Conservation (phyloP, 768 basidiomycete species). For the Lentinula edodes region DNA sequence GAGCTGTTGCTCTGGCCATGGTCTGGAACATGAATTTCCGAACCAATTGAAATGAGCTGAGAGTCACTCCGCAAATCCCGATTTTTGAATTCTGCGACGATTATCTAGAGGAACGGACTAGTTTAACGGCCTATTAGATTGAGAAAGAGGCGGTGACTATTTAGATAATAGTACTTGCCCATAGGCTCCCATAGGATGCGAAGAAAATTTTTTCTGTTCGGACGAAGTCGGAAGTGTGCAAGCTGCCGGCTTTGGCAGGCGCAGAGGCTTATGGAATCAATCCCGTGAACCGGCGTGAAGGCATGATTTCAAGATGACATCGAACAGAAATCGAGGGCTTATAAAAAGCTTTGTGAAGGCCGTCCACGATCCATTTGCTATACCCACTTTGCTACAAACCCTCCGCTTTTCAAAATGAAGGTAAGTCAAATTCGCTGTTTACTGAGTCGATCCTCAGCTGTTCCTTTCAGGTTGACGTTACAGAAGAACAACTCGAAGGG, state of each 20-base stretch:
- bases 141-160: no score
- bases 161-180: no score
- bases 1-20: not conserved
- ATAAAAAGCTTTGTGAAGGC: not conserved
- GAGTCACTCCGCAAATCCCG: no score
- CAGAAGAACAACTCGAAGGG: constrained; percentile 43
- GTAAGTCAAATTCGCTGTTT: not conserved
- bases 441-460: not conserved
- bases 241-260: not conserved
- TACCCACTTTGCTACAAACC: not conserved
- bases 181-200: no score
- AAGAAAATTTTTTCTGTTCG: not conserved
- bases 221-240: not conserved
- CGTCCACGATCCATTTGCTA: not conserved
- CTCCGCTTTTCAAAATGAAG: not conserved
- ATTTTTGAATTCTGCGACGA: no score
- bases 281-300: not conserved
- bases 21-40: not conserved
- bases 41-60: not conserved
- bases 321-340: not conserved
- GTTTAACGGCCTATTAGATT: no score
- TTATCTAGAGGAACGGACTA: no score
- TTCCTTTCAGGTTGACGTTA: constrained; percentile 1
- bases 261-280: not conserved
- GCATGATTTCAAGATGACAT: not conserved